phyloP scores from a whole-genome alignment of 2,329 filamentous ascomycete species.

The Dothistroma pini region DNA sequence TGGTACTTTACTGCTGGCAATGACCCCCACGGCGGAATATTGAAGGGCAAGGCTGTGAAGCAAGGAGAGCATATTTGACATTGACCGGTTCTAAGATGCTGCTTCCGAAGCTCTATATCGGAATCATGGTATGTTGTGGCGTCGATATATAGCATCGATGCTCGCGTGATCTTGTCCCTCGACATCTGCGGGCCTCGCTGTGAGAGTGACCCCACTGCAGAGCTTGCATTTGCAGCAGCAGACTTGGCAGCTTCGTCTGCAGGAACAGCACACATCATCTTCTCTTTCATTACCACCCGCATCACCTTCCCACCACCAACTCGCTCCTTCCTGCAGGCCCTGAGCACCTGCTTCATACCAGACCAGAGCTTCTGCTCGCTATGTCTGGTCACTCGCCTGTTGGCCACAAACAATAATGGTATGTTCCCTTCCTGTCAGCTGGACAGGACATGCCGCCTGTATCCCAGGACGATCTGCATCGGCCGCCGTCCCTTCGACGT shows the following conservation, averaged over 20 bases:
- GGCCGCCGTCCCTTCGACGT: constrained; percentile 2
- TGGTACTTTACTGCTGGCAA: constrained; percentile 9
- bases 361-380: background rate
- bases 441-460: background rate
- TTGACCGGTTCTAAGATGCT: too few species aligned
- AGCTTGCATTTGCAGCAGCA: background rate
- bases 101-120: too few species aligned
- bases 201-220: background rate
- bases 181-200: background rate
- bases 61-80: too few species aligned
- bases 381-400: constrained; percentile 7
- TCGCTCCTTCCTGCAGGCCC: background rate
- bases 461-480: background rate
- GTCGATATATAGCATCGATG: too few species aligned
- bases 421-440: background rate
- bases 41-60: background rate
- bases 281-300: background rate
- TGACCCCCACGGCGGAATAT: too few species aligned
- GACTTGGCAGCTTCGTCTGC: constrained; percentile 2
- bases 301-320: background rate
- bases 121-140: too few species aligned
- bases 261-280: background rate
- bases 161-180: constrained; percentile 1
- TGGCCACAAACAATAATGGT: constrained; percentile 10
- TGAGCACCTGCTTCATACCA: background rate